Conservation (phyloP, 495 filamentous ascomycete genomes). For the Podospora comata region DNA sequence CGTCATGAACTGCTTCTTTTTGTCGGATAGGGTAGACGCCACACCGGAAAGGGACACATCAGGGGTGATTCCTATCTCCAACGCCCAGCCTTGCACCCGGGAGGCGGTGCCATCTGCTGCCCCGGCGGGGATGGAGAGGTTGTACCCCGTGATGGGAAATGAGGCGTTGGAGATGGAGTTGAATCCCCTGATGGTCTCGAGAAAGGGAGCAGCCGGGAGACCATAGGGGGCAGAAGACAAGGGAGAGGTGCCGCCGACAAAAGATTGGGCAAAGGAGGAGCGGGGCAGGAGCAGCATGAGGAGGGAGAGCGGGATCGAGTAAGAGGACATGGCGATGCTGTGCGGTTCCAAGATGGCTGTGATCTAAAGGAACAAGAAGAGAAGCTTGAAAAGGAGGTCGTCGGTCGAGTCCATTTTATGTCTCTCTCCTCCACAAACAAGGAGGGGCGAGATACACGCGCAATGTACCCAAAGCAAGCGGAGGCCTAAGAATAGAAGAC, state of each 20-base stretch:
- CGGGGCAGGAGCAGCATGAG: background rate
- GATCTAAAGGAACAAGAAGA: background rate
- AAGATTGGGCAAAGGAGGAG: background rate
- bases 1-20: slow-evolving; percentile 9
- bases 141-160: slow-evolving; percentile 21
- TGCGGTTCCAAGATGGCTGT: background rate
- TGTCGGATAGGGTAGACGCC: background rate
- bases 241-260: slow-evolving; percentile 10
- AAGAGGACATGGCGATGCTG: background rate
- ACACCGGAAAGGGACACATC: slow-evolving; percentile 17
- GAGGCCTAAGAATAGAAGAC: background rate
- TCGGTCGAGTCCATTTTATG: background rate
- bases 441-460: background rate
- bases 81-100: slow-evolving; percentile 15
- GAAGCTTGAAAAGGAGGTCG: background rate
- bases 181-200: background rate
- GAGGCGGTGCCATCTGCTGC: slow-evolving; percentile 8
- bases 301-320: background rate
- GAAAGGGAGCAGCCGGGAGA: slow-evolving; percentile 12
- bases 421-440: background rate
- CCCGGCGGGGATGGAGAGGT: slow-evolving; percentile 21
- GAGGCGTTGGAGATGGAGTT: slow-evolving; percentile 8
- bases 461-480: background rate
- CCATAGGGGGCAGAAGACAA: slow-evolving; percentile 15
- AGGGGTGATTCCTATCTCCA: slow-evolving; percentile 14